Evolutionary conservation across 331 rosid genomes (phyloP).

Genomic region (Rosa hybrid): DNA sequence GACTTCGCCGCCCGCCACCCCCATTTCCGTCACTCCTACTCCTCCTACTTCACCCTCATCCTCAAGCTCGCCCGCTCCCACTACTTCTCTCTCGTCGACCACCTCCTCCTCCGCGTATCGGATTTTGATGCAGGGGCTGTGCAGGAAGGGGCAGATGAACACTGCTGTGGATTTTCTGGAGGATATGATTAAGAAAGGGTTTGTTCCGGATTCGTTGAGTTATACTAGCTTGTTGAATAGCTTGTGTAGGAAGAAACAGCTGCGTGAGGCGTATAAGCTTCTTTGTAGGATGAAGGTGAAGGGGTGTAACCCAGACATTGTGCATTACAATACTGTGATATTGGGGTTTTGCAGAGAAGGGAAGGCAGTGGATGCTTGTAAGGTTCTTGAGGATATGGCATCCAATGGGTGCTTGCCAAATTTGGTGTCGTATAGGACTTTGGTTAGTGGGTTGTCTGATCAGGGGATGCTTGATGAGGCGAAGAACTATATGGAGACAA

Average conservation of each 20-base stretch:
- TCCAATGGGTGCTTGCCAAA: conserved; percentile 77
- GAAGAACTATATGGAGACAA: conserved; percentile 45
- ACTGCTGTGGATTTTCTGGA: conserved; percentile 71
- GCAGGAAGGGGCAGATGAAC: conserved; percentile 80
- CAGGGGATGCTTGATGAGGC: conserved; percentile 76
- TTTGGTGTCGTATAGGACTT: conserved; percentile 66
- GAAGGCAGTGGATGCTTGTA: conserved; percentile 67
- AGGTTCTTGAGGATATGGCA: conserved; percentile 71
- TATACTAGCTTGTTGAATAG: conserved; percentile 84
- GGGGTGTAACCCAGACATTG: conserved; percentile 87
- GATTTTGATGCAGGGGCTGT: conserved; percentile 79
- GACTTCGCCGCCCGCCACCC: conserved; percentile 64
- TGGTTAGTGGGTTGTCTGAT: conserved; percentile 65
- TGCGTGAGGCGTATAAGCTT: conserved; percentile 86
- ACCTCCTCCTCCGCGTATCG: conserved; percentile 63
- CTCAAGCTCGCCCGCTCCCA: conserved; percentile 71
- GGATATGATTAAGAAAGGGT: conserved; percentile 92
- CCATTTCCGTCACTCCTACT: conserved; percentile 67
- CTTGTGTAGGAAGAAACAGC: conserved; percentile 85
- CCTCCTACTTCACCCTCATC: conserved; percentile 62
- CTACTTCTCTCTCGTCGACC: conserved; percentile 62
- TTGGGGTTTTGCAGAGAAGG: conserved; percentile 84
- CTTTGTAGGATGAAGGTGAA: conserved; percentile 94
- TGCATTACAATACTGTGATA: conserved; percentile 79
- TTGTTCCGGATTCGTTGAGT: conserved; percentile 72